Base-by-base conservation (phyloP, 495 filamentous ascomycete genomes). In the Penicillium tannophilum region DNA sequence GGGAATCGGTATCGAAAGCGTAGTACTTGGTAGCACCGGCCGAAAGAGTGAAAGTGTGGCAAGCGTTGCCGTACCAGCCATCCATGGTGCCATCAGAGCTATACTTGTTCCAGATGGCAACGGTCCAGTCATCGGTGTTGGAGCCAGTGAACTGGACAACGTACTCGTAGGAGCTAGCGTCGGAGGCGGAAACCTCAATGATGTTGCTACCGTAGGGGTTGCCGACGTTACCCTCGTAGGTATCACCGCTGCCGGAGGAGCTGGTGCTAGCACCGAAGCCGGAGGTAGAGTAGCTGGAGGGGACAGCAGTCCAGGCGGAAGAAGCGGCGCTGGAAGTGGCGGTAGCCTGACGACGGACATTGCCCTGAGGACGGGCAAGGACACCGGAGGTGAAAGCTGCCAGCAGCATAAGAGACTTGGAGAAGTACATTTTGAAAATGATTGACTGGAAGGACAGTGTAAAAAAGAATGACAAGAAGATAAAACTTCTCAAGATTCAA, bases 71-170 rank as follows among this genome's bases (percentile, higher is more conserved):
- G 55, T 72, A 78, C 63, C 71, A 81, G 51, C 79, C 72, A 50
- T 67, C 54, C 61, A 77, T 66, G n/a, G 59, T 54, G 33, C 71
- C 74, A 33, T 77, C 72, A 4, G 66, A 55, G 45, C 74, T 75
- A 50, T 68, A 72, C 73, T 84, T 85, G 73, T 84, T 81, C 77
- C 79, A 85, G 72, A 84, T 67, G 60, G 68, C 72, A 56, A 82
- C 67, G 43, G 70, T 75, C 66, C 78, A 78, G 58, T 67, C 19
- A 9, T 70, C 68, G 20, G 62, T 65, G 62, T 67, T 66, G 36
- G 63, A 63, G 59, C 80, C 81, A 43, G 55, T 58, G 72, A 83
- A 74, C 54, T 76, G 72, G 23, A 69, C 70, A 39, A 80, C 78
- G 72, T 79, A 81, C 48, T 80, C 68, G 64, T 82, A 76, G 26